phyloP scores from a whole-genome alignment of 75 land plant species.

The Picea sitchensis region DNA sequence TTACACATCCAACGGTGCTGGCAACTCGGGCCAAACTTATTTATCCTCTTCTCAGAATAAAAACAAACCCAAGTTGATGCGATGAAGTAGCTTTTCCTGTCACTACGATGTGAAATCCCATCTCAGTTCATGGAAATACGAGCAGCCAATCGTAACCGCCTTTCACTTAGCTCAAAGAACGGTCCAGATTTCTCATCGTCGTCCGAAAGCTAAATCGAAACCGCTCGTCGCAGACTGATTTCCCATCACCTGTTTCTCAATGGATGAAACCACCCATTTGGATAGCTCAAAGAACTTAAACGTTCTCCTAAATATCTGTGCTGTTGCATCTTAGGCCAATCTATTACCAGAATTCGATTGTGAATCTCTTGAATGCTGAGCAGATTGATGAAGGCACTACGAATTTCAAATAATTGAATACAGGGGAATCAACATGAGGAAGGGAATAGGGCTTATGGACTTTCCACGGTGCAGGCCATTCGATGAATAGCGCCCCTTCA shows the following conservation, averaged over 20 bases:
- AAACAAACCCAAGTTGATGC: too few relatives aligned
- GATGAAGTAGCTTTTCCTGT: too few relatives aligned
- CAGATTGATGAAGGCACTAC: not conserved
- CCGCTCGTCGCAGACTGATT: not conserved
- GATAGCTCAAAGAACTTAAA: not conserved
- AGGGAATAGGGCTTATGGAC: not conserved
- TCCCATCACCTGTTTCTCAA: slow-evolving; percentile 5
- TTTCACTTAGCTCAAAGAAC: too few relatives aligned
- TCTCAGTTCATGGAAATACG: too few relatives aligned
- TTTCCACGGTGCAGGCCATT: not conserved
- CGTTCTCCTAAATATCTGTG: not conserved
- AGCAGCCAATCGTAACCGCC: too few relatives aligned
- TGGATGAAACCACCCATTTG: not conserved
- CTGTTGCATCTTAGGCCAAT: too few relatives aligned
- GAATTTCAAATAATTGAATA: not conserved
- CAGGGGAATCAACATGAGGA: not conserved
- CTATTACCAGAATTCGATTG: not conserved
- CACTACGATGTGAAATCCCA: too few relatives aligned
- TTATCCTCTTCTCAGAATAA: too few relatives aligned
- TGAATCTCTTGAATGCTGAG: not conserved
- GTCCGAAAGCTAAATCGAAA: not conserved
- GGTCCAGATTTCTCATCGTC: too few relatives aligned
- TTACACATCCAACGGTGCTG: too few relatives aligned
- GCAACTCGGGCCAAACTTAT: too few relatives aligned
- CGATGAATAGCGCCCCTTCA: not conserved